Evolutionary conservation across 78 protist genomes (phyloP).

Genomic region (Chrysochromulina tobinii): DNA sequence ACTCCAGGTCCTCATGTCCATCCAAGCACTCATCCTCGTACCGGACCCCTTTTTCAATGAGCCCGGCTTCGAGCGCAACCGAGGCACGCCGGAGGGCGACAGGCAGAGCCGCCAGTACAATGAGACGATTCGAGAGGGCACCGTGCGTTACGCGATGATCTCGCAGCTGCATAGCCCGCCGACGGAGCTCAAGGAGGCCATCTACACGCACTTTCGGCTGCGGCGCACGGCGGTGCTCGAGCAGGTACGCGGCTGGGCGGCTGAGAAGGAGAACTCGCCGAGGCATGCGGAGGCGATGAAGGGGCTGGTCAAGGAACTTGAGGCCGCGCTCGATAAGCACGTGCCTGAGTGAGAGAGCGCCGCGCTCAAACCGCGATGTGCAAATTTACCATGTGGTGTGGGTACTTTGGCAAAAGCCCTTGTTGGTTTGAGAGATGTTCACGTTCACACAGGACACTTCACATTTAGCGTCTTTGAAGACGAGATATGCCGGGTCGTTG

Average conservation of each 20-base stretch:
- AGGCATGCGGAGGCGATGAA: background rate
- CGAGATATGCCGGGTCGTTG: no score
- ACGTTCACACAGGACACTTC: no score
- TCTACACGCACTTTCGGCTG: background rate
- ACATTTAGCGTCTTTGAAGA: no score
- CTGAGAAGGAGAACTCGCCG: background rate
- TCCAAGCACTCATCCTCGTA: conserved; percentile 78
- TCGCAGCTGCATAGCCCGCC: background rate
- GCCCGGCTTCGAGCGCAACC: conserved; percentile 74
- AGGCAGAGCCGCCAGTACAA: background rate
- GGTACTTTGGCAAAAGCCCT: no score
- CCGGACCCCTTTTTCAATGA: conserved; percentile 83
- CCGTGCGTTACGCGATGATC: conserved; percentile 1
- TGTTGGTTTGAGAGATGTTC: no score
- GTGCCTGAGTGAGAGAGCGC: no score
- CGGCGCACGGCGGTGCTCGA: background rate
- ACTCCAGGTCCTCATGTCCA: conserved; percentile 74
- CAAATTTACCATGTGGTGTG: no score
- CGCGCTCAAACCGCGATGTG: no score
- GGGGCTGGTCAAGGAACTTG: background rate
- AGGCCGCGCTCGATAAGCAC: background rate
- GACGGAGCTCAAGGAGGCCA: background rate
- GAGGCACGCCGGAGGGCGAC: background rate
- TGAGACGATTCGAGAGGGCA: background rate
- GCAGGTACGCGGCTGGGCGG: background rate